phyloP scores from a whole-genome alignment of 495 filamentous ascomycete species.

The Glonium stellatum region DNA sequence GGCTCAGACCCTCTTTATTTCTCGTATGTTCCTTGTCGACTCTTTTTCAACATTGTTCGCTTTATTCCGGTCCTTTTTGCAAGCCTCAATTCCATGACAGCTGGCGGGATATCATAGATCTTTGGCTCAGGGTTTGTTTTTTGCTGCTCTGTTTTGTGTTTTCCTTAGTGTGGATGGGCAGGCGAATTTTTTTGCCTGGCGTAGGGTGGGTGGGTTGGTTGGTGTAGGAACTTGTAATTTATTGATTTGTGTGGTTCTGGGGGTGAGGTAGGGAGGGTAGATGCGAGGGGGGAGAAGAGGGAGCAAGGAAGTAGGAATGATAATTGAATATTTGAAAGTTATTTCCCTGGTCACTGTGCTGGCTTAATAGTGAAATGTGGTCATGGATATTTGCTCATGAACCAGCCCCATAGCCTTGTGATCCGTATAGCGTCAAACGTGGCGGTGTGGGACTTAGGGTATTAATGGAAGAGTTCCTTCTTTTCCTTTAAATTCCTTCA shows the following conservation, averaged over 20 bases:
- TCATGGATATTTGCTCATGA: too few species aligned
- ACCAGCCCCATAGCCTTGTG: too few species aligned
- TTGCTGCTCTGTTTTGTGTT: background rate
- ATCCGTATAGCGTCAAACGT: too few species aligned
- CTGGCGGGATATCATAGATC: constrained; percentile 4
- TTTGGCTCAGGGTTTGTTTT: background rate
- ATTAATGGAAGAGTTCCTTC: too few species aligned
- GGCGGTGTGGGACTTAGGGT: too few species aligned
- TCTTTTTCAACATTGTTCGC: background rate
- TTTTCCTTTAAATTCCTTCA: too few species aligned
- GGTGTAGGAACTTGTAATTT: constrained; percentile 2
- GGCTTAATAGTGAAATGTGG: background rate
- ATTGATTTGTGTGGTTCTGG: background rate
- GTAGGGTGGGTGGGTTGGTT: background rate
- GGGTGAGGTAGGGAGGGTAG: background rate
- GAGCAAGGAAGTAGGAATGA: constrained; percentile 3
- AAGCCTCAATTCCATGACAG: background rate
- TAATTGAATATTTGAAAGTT: constrained; percentile 19
- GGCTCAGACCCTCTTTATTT: constrained; percentile 3
- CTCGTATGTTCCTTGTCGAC: background rate
- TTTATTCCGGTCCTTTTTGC: background rate
- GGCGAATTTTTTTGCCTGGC: background rate
- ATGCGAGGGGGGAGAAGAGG: background rate
- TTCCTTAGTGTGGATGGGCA: background rate
- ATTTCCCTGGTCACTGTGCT: too few species aligned